Percentiles rank a stretch among this genome's conserved stretches.
Conservation (phyloP, 495 filamentous ascomycete species). For the Trichocladium antarcticum region DNA sequence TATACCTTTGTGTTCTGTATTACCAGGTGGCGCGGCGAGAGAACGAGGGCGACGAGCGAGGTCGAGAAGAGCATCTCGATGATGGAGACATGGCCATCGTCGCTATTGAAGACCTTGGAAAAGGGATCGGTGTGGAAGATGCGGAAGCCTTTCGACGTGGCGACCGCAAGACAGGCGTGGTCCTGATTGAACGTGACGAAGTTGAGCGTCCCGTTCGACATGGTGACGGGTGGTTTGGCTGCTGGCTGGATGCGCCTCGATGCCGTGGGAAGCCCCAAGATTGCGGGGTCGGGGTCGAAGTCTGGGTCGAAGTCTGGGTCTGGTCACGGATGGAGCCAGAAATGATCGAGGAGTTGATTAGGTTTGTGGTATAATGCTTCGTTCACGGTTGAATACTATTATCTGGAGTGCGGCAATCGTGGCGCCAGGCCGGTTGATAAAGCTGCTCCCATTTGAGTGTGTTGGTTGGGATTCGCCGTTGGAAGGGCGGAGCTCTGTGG, state of each 20-base stretch:
- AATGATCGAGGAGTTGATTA: too few relatives aligned
- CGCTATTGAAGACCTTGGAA: slow-evolving; percentile 80
- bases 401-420: too few relatives aligned
- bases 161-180: slow-evolving; percentile 90
- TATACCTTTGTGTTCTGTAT: slow-evolving; percentile 95
- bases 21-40: slow-evolving; percentile 78
- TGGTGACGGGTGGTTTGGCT: slow-evolving; percentile 13
- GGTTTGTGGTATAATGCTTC: too few relatives aligned
- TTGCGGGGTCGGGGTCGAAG: background rate
- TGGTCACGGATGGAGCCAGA: too few relatives aligned
- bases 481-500: background rate
- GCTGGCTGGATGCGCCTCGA: background rate
- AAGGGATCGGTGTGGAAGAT: slow-evolving; percentile 96
- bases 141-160: slow-evolving; percentile 82
- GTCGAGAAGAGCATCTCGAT: slow-evolving; percentile 99
- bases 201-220: slow-evolving; percentile 62
- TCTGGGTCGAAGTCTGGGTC: too few relatives aligned
- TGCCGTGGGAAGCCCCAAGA: background rate
- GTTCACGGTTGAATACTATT: too few relatives aligned
- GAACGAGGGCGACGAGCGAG: slow-evolving; percentile 85
- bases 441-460: too few relatives aligned
- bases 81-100: slow-evolving; percentile 84
- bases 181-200: slow-evolving; percentile 99
- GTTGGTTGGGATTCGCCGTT: background rate
- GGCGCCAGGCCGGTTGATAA: too few relatives aligned